Base-by-base conservation (phyloP, 139 green algal genomes). In the Chlorella sp. region DNA sequence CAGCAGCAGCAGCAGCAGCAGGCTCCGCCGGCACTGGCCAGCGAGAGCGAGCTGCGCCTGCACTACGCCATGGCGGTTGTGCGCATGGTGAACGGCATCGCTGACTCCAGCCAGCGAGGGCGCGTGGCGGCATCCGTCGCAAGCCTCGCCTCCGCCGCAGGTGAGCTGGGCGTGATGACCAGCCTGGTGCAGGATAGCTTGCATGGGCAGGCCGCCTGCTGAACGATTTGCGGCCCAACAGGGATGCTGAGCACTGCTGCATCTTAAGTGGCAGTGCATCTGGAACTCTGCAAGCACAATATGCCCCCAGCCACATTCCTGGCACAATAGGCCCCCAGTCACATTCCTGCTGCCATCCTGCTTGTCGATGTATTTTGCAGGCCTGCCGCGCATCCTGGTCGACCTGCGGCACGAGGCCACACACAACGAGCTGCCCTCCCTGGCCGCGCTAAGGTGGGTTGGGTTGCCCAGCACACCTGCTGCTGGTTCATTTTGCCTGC, bases 31-130 rank as follows among this genome's bases (percentile, higher is more conserved):
- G 41, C 67, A 16, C 46, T 54, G 3, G n/a, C 78, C 34, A 41
- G 67, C 58, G 78, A 88, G 14, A 73, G 60, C 38, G 44, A 84
- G 40, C 82, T 93, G 65, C 86, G 91, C 4, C 46, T 95, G 76
- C 86, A 94, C 70, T 94, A 94, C 69, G 75, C 83, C 38, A 88
- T 92, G 84, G 76, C 87, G 11, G 46, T 95, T 8, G 86, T 94
- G 22, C 86, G 94, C 73, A 81, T 98, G 73, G 94, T 98, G 36
- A 98, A 97, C 73, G 95, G 95, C 76, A 91, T 98, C 20, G 85
- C 89, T 20, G 95, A 97, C 84, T 92, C 92, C 16, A 83, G 88
- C 34, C 95, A 98, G 88, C 92, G 92, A 28, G 93, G 94, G 46
- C 82, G 84, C 7, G 87, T 94, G 1, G 95, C 95, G 0, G 64